Percentiles rank a stretch among this genome's conserved stretches.
Conservation (phyloP, 441 rosid genomes). For the Hura crepitans region DNA sequence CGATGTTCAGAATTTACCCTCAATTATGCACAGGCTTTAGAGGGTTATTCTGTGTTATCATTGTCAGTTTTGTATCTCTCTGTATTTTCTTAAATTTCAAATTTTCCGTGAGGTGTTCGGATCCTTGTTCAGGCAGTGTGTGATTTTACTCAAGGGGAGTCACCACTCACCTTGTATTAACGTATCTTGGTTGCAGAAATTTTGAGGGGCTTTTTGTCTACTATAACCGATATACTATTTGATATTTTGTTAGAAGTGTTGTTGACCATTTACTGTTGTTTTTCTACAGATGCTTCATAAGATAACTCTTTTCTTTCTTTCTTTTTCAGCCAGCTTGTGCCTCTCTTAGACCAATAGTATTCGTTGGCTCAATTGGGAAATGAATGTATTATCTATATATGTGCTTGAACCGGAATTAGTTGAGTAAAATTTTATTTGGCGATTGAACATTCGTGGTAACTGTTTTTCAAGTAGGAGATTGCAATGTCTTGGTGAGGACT, state of each 20-base stretch:
- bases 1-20: slow-evolving; percentile 27
- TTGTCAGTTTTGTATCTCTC: slow-evolving; percentile 35
- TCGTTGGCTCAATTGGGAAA: too few relatives aligned
- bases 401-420: too few relatives aligned
- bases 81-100: slow-evolving; percentile 17
- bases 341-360: too few relatives aligned
- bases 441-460: too few relatives aligned
- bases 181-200: slow-evolving; percentile 21
- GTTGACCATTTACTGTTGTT: background rate
- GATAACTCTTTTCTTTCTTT: background rate
- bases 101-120: slow-evolving; percentile 20
- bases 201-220: slow-evolving; percentile 15
- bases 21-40: slow-evolving; percentile 17
- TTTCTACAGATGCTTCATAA: background rate
- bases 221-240: slow-evolving; percentile 4
- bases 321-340: too few relatives aligned
- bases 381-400: too few relatives aligned
- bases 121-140: slow-evolving; percentile 19
- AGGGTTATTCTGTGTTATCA: slow-evolving; percentile 28
- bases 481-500: too few relatives aligned
- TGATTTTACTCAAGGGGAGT: slow-evolving; percentile 10
- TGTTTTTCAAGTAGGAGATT: too few relatives aligned
- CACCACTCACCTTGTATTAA: background rate
- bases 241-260: background rate
- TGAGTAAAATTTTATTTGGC: too few relatives aligned